Evolutionary conservation across 1,284 basidiomycete species (phyloP), one percentile per base, ranked within the genome.

Genomic region (Apiotrichum gracile): DNA sequence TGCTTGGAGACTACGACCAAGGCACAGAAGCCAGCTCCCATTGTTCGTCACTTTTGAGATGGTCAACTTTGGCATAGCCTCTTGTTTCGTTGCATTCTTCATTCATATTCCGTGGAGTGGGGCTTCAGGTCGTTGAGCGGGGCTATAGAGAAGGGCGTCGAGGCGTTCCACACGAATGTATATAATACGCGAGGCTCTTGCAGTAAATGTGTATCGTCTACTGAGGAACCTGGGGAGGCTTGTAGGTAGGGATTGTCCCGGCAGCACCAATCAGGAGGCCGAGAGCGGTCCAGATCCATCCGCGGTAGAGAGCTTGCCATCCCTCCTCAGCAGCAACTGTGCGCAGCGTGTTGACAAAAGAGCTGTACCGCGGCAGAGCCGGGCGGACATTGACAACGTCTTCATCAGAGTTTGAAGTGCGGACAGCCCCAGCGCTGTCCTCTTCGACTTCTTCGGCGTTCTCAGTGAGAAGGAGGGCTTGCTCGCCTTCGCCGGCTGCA

Each of bases 321-420:
- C 90, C 90, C 70, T 93, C 90, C 72, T 93, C 89, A 42, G 85
- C 80, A 14, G 85, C 70, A 35, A 92, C 87, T 61, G 83, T 81
- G 72, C 85, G 85, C 16, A 79, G 82, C 58, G 87, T 89, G 68
- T 91, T 87, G 16, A 83, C 67, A 35, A 91, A 72, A 7, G 89
- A 86, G 35, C 81, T 69, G 69, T 93, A 93, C 17, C 89, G 88
- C 63, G 91, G 87, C 41, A 81, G 83, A 66, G 90, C 88, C 52
- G 82, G 84, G 58, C 90, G 82, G 60, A 92, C 72, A 13, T 86
- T 87, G 62, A 93, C 90, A 10, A 93, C 90, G 65, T 92, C 89
- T 68, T 93, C 90, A 25, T 86, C 84, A 13, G 78, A 76, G 3
- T 24, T 13, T 4, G 33, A 38, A 4, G 21, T 29, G 26, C 33